Base-by-base conservation (phyloP, 371 early-diverging fungal species). In the Circinella minor region DNA sequence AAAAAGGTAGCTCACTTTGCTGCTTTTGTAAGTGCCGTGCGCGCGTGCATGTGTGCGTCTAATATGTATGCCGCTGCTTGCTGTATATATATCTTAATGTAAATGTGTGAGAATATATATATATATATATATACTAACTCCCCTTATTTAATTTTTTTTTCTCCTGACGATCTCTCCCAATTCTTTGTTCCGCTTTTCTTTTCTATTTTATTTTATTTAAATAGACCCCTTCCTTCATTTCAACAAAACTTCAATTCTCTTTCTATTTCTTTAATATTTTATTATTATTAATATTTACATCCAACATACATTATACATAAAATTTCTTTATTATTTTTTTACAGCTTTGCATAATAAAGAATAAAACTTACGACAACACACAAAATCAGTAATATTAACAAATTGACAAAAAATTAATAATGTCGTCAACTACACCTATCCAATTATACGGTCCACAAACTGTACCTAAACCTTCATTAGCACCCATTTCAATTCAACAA, bases 101-200 rank as follows among this genome's bases (percentile, higher is more conserved):
- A 7, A 20, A 27, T 27, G 60, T 59, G 60, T 27, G 60, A 20
- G 60, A 7, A 27, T 59, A 18, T 13, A 18, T 37, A 15, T 36
- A 39, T 48, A 54, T 49, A 36, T 67, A 46, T 43, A 9, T 43
- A 43, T 47, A 57, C 61, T 51, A 61, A 36, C 63, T 55, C 70
- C 67, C 74, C 67, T 74, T 74, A 70, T 74, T 70, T 69, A 70
- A 70, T 70, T 70, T 70, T 64, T 70, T 66, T 70, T 67, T 70
- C 66, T 69, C 70, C 74, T 69, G 67, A 65, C 61, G 69, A 65
- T 70, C 70, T 61, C 61, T 70, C 65, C 65, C 72, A 62, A 68
- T 72, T 65, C 65, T 70, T 70, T 65, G 70, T 64, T 66, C 68
- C 48, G 51, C 65, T 48, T 37, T 49, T 59, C 46, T 68, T 68